Conservation (phyloP, 2,329 filamentous ascomycete species). For the Gliomastix tumulicola region DNA sequence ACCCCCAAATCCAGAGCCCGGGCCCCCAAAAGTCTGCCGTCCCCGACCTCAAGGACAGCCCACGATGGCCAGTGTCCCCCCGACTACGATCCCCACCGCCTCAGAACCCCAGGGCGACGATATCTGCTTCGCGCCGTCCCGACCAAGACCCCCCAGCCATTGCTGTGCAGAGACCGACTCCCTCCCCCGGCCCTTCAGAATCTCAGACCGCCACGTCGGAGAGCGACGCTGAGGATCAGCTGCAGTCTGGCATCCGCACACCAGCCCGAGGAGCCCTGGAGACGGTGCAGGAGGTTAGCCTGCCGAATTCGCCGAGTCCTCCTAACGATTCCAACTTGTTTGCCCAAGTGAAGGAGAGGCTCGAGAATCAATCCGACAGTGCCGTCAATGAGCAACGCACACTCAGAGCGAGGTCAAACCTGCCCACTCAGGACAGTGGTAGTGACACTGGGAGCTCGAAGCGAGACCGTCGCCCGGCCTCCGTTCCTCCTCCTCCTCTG, state of each 20-base stretch:
- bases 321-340: conserved; percentile 33
- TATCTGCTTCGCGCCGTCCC: conserved; percentile 33
- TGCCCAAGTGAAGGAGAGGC: conserved; percentile 45
- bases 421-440: conserved; percentile 49
- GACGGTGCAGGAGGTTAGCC: conserved; percentile 86
- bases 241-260: conserved; percentile 47
- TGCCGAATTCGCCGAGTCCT: conserved; percentile 60
- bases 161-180: conserved; percentile 43
- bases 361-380: conserved; percentile 33
- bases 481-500: conserved; percentile 41
- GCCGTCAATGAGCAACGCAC: conserved; percentile 30
- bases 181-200: conserved; percentile 35
- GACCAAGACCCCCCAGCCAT: conserved; percentile 45
- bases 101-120: conserved; percentile 36
- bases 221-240: conserved; percentile 45
- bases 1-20: conserved; percentile 54
- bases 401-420: conserved; percentile 37
- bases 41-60: conserved; percentile 47
- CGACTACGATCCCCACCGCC: conserved; percentile 73
- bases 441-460: conserved; percentile 56
- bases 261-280: conserved; percentile 63
- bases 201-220: conserved; percentile 32
- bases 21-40: conserved; percentile 55
- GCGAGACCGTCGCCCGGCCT: conserved; percentile 33
- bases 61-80: conserved; percentile 72